Evolutionary conservation across 2,329 filamentous ascomycete species (phyloP), one percentile per base, ranked within the genome.

Genomic region (Coniochaeta sp.): DNA sequence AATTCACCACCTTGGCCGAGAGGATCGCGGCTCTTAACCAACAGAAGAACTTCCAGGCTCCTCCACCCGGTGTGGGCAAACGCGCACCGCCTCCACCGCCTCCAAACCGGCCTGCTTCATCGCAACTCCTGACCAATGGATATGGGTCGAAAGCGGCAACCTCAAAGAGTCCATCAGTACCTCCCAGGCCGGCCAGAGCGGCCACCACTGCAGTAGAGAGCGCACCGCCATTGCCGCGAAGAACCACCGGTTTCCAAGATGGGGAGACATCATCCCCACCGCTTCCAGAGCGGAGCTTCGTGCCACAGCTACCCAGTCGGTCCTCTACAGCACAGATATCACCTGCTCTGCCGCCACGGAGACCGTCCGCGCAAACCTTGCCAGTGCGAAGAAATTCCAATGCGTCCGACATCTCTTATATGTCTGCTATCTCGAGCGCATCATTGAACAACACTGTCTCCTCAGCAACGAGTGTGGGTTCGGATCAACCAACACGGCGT

Each of bases 21-120:
- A 79, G 85, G 58, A 88, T 88, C 63, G 84, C 85, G 10, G 85
- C 85, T 32, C 77, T 88, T 63, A 87, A 87, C 65, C 74, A 76
- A 67, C 80, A 87, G 70, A 83, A 83, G 72, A 83, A 82, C 74
- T 83, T 87, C 74, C 74, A 74, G 60, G 67, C 73, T 16, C 72
- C 74, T 24, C 71, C 72, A 28, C 58, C 66, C 4, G 59, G 58
- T 2, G 65, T 66, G 17, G 65, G 67, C 26, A 77, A 76, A 67
- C 71, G 73, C 59, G 72, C 77, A 26, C 74, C 77, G 28, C 80
- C 34, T 12, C 34, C 79, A 3, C 77, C 81, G 16, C 80, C 79
- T 54, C 76, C 78, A 14, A 74, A 70, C 47, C 75, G 76, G 58
- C 75, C 78, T 36, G 26, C 52, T 60, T 63, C 71, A 12, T 69